phyloP scores from a whole-genome alignment of 768 basidiomycete genomes.

The Pleurotus eryngii region DNA sequence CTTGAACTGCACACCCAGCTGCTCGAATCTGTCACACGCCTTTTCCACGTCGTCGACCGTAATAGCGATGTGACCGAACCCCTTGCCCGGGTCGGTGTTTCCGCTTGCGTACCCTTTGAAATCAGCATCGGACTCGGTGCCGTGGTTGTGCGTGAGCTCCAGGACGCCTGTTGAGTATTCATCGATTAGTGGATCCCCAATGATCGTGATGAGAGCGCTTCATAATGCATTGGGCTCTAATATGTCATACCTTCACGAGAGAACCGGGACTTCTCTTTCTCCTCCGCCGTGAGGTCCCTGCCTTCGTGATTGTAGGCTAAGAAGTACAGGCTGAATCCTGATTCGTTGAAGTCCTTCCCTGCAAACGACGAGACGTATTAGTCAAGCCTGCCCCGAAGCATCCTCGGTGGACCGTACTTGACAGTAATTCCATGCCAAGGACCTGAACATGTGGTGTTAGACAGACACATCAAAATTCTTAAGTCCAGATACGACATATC shows the following conservation, averaged over 20 bases:
- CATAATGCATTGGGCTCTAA: not conserved
- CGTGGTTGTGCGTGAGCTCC: constrained; percentile 88
- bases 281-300: constrained; percentile 45
- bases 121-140: constrained; percentile 74
- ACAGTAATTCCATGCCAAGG: constrained; percentile 76
- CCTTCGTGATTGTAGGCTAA: constrained; percentile 72
- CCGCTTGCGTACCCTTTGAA: constrained; percentile 86
- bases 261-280: constrained; percentile 47
- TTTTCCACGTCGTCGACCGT: constrained; percentile 78
- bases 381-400: not conserved
- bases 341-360: constrained; percentile 37
- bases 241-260: constrained; percentile 59
- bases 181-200: not conserved
- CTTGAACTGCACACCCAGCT: constrained; percentile 79
- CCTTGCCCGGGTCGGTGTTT: constrained; percentile 76
- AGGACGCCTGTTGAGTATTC: constrained; percentile 53
- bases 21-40: constrained; percentile 82
- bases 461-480: not conserved
- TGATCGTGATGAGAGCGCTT: not conserved
- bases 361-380: not conserved
- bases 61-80: constrained; percentile 90
- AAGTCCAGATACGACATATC: not conserved
- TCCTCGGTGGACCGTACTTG: constrained; percentile 32
- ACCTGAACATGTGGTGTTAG: constrained; percentile 28
- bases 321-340: constrained; percentile 77